phyloP scores from a whole-genome alignment of 306 rosid genomes.

The Gleditsia sinensis region DNA sequence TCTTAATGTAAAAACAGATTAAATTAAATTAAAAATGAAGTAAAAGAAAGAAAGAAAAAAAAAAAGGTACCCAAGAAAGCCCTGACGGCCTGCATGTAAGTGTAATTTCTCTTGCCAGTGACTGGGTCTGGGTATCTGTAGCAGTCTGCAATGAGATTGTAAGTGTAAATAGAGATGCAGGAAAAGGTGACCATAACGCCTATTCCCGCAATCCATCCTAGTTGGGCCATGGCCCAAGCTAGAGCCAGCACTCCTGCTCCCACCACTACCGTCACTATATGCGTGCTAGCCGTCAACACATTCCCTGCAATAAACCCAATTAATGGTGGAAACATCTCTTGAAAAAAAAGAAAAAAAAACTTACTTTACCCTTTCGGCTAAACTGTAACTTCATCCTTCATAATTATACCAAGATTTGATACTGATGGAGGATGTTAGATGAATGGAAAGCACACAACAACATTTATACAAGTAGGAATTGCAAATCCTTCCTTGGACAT shows the following conservation, averaged over 20 bases:
- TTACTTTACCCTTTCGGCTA: too few relatives aligned
- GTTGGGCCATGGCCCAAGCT: constrained; percentile 48
- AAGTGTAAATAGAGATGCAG: constrained; percentile 41
- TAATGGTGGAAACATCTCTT: too few relatives aligned
- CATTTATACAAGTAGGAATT: too few relatives aligned
- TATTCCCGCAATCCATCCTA: constrained; percentile 53
- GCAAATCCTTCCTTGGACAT: neutral
- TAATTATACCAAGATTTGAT: neutral
- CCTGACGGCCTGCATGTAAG: constrained; percentile 55
- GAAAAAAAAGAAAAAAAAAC: too few relatives aligned
- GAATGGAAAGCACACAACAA: neutral
- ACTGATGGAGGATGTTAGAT: neutral
- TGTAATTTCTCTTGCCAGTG: constrained; percentile 47
- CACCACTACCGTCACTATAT: constrained; percentile 47
- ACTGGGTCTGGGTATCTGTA: constrained; percentile 52
- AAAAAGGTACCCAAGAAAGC: constrained; percentile 41
- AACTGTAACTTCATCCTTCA: too few relatives aligned
- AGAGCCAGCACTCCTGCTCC: constrained; percentile 59
- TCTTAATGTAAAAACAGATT: too few relatives aligned
- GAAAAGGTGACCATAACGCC: constrained; percentile 33
- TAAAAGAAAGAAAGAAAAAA: too few relatives aligned
- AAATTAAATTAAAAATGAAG: too few relatives aligned
- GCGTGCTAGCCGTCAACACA: constrained; percentile 42
- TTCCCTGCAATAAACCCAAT: constrained; percentile 36
- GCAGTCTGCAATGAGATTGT: constrained; percentile 49